Evolutionary conservation across 108 stramenopile species (phyloP), one percentile per base, ranked within the genome.

Genomic region (Nitzschia sp.): DNA sequence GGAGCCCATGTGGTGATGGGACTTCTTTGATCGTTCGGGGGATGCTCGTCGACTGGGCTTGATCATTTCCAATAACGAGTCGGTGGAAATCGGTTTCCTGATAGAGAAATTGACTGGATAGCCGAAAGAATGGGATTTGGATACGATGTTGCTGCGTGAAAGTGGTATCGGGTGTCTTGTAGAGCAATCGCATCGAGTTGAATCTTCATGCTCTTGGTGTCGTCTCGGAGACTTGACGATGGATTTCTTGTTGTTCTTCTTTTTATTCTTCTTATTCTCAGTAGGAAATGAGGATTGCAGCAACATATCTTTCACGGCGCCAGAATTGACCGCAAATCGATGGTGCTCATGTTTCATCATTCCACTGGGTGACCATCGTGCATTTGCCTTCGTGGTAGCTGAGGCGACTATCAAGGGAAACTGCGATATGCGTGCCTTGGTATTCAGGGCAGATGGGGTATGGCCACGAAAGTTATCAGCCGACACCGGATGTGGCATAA

Each of bases 21-120:
- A n/a, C n/a, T n/a, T n/a, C n/a, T n/a, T 42, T 42, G 13, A 13
- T 51, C 8, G 49, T 8, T 51, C n/a, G 49, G 49, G 49, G n/a
- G 49, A 51, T 51, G 17, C 49, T 51, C 49, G 13, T 51, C 49
- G 49, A 21, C 49, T 17, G 13, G 49, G 49, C 21, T 51, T 51
- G n/a, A 51, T 51, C 4, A 42, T 11, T 42, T 42, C 38, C 8
- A 51, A 23, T 19, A 51, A 51, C 18, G 49, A 51, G 21, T 51
- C 49, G 4, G n/a, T 51, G 49, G 49, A 51, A 42, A 42, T n/a
- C n/a, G n/a, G n/a, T n/a, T n/a, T n/a, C n/a, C n/a, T n/a, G n/a
- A n/a, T n/a, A n/a, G n/a, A n/a, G n/a, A n/a, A n/a, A n/a, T n/a
- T n/a, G n/a, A n/a, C n/a, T n/a, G n/a, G n/a, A n/a, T n/a, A n/a